Evolutionary conservation across 1,139 yeast genomes (phyloP), one percentile per base, ranked within the genome.

Genomic region (Suhomyces taliae): DNA sequence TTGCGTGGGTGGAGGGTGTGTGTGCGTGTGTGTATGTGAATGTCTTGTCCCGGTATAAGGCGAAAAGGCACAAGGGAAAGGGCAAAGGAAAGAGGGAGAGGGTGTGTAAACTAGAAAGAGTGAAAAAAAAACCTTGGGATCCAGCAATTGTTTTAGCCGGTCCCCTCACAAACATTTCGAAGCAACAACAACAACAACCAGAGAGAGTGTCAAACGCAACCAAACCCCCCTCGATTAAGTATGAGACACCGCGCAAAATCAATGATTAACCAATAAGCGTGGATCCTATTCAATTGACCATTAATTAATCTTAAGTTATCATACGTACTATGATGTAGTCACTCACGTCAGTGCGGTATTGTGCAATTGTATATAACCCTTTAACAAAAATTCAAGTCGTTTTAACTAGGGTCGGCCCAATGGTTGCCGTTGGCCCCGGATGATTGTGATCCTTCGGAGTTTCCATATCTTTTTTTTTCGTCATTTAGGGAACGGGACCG

Each of bases 381-480:
- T 14, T 14, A 14, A 14, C 24, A 2, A 19, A 19, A 19, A 19
- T 19, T 19, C 24, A 19, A 4, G 4, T 19, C 4, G 15, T 14
- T 19, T 19, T 19, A 19, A 19, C 32, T 9, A 11, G 32, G n/a
- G n/a, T 11, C 47, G 44, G 44, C 41, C 45, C 46, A 43, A 39
- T 45, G 46, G 51, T 42, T 39, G 47, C 46, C 45, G 45, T 42
- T n/a, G 24, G 37, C 46, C 54, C 59, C 64, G 64, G 64, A 53
- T 56, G 54, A 50, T 51, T 53, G 63, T 58, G 54, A 43, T 55
- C 64, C 64, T 58, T 54, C 56, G 53, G 54, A 49, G 47, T 51
- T 29, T 29, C 32, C 32, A 9, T 29, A 11, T 3, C 32, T 29
- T 29, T 29, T 29, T 27, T 29, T 34, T 39, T 39, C 39, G 43